phyloP scores from a whole-genome alignment of 768 basidiomycete species.

The Baorangia bicolor region DNA sequence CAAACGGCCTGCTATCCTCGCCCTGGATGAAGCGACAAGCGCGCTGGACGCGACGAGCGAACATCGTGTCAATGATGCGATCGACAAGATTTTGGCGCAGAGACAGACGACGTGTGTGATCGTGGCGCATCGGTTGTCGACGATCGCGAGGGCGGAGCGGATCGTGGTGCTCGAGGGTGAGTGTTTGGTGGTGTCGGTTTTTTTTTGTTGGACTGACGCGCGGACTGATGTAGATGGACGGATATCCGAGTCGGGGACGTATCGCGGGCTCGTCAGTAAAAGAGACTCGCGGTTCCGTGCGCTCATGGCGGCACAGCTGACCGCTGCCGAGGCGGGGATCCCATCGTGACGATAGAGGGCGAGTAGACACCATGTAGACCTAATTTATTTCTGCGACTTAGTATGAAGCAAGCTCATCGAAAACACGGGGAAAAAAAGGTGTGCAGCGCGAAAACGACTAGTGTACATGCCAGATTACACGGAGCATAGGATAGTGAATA shows the following conservation, averaged over 20 bases:
- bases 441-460: neutral
- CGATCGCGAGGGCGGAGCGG: constrained; percentile 85
- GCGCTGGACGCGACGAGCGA: constrained; percentile 89
- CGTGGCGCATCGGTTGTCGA: constrained; percentile 87
- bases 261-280: constrained; percentile 70
- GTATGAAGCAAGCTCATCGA: constrained; percentile 11
- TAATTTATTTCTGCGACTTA: no score
- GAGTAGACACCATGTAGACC: no score
- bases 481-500: neutral
- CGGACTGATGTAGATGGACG: constrained; percentile 51
- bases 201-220: neutral
- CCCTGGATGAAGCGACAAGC: constrained; percentile 88
- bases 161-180: constrained; percentile 89
- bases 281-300: constrained; percentile 77
- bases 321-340: constrained; percentile 38
- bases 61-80: constrained; percentile 80
- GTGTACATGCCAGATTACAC: constrained; percentile 10
- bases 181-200: neutral
- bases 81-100: constrained; percentile 80
- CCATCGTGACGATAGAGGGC: constrained; percentile 3
- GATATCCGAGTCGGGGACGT: constrained; percentile 82
- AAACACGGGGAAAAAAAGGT: neutral
- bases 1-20: constrained; percentile 84
- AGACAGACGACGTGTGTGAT: constrained; percentile 84
- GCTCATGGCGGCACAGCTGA: constrained; percentile 89